Evolutionary conservation across 257 asterid genomes (phyloP).

Genomic region (Solanum clarkiae): DNA sequence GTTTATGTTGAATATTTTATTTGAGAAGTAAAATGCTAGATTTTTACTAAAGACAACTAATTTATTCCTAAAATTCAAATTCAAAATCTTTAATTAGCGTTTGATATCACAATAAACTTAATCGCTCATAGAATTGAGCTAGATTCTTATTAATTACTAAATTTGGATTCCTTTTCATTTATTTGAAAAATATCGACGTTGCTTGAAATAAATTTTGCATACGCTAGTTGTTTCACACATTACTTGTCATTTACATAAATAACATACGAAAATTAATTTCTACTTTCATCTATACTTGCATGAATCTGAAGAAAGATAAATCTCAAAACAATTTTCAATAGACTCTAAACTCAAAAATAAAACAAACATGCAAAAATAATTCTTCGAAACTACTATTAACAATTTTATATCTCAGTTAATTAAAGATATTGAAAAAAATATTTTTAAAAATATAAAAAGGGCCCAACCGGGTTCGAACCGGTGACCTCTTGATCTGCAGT

Average conservation of each 20-base stretch:
- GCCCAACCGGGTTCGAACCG: slow-evolving; percentile 33
- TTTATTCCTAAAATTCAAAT: not conserved
- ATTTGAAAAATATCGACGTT: not conserved
- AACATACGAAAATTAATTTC: no score
- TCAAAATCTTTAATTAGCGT: not conserved
- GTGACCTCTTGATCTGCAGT: slow-evolving; percentile 49
- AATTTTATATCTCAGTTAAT: not conserved
- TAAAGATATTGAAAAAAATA: not conserved
- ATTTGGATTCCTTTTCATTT: not conserved
- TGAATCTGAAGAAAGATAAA: no score
- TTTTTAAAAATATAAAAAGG: not conserved
- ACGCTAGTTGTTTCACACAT: not conserved
- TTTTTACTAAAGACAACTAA: not conserved
- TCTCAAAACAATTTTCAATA: not conserved
- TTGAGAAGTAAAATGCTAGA: not conserved
- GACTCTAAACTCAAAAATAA: not conserved
- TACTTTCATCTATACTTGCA: no score
- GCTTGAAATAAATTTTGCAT: not conserved
- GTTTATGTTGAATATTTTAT: not conserved
- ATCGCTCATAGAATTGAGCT: not conserved
- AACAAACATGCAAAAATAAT: not conserved
- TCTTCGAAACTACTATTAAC: not conserved
- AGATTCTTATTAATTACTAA: not conserved
- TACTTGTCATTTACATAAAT: not conserved
- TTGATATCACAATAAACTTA: not conserved